Evolutionary conservation across 768 basidiomycete species (phyloP), one percentile per base, ranked within the genome.

Genomic region (Pleurotus cornucopiae): DNA sequence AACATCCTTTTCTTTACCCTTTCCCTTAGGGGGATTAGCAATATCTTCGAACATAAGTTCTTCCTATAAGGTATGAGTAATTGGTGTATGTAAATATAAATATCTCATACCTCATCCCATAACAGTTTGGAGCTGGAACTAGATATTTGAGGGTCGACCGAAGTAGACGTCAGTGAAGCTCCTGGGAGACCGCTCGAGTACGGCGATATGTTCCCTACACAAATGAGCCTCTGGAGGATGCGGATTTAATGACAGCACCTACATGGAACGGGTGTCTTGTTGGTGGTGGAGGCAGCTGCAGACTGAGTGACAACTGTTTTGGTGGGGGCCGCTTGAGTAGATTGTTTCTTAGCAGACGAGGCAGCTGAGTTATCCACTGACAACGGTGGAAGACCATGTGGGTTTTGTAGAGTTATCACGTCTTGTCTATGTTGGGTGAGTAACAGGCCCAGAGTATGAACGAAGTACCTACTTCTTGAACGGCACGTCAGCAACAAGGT

Each of bases 41-140:
- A 99, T 86, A 34, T 91, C 90, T 69, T 98, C 96, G 62, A 95
- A 99, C 97, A 99, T 99, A 13, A 95, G 76, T 67, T 98, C 96
- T 71, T 99, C 97, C 84, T 89, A 60, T 0, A 60, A 20, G 20
- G 21, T 21, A 20, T 40, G 7, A 53, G 21, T 23, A 3, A 23
- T 18, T 20, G n/a, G n/a, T 16, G 26, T 6, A 18, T n/a, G 51
- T n/a, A n/a, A 26, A 7, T 49, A 54, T 13, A n/a, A 9, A 38
- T 30, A 41, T 26, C 25, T 67, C 74, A 4, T 40, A 86, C 88
- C 73, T 98, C 97, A 69, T 99, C 95, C 85, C 94, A 95, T n/a
- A 98, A 74, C 3, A 97, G 82, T 63, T 89, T 86, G 47, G 94
- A 86, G 45, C 79, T 83, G 20, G 75, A 72, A 16, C 73, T 71